Evolutionary conservation across 805 yeast genomes (phyloP), one percentile per base, ranked within the genome.

Genomic region (Nakazawaea wyomingensis): DNA sequence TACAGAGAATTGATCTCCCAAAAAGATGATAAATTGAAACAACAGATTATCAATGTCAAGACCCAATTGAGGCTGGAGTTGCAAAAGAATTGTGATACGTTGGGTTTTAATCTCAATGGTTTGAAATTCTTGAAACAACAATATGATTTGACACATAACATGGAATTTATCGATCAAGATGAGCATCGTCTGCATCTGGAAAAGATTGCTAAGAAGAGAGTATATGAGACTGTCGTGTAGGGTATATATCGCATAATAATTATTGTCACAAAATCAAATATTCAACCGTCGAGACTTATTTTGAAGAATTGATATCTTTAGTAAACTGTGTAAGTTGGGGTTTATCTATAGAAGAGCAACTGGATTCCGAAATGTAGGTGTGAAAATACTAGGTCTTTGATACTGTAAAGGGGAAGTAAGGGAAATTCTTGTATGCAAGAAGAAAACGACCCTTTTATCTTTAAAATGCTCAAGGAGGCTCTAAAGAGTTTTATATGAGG

Each of bases 21-120:
- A 60, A 79, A 72, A 48, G 85, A 84, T 54, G 78, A 76, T 38
- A 59, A 56, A 14, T 65, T 88, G 56, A 82, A 84, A 56, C 70
- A 71, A 41, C 85, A 81, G 53, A 67, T 93, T 37, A 72, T 75
- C 22, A 67, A 67, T 21, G 84, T 91, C 35, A 83, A 82, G 54
- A 59, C 60, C 7, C 77, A 77, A 50, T 66, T 93, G 44, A 72
- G 96, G 48, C 52, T 44, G 1, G 76, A 78, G 42, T 66, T 93
- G 41, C 63, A 65, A 37, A 53, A 57, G 3, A 77, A 78, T 17
- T 67, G 74, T 13, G 68, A 72, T 36, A 82, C 76, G 46, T 69
- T 93, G 36, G 98, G 97, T 8, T 82, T 74, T 66, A 93, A 93
- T 55, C 69, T 87, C 16, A 90, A 85, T 48, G 97, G 96, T 4